A percentile compares a stretch with the other conserved stretches of the same genome.
Conservation (phyloP, 2,329 filamentous ascomycete species). For the Pseudocercospora macadamiae region DNA sequence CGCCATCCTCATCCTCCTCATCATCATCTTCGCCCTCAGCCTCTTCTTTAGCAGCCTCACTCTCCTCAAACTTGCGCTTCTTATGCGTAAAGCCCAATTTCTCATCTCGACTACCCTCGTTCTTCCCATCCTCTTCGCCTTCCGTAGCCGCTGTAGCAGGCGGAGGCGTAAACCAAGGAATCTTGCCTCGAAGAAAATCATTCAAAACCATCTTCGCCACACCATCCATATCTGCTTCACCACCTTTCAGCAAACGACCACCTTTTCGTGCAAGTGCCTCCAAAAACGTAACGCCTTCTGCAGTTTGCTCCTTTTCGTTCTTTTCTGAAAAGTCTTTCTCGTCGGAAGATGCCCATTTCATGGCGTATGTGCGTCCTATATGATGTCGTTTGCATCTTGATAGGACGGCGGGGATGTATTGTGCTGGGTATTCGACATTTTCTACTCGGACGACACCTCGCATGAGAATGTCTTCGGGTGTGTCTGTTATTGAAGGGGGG, state of each 20-base stretch:
- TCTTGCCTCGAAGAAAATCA: conserved; percentile 91
- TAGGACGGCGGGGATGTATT: conserved; percentile 87
- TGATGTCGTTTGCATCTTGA: conserved; percentile 81
- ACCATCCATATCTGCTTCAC: conserved; percentile 92
- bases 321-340: conserved; percentile 28
- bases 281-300: conserved; percentile 77
- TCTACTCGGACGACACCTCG: conserved; percentile 92
- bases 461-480: conserved; percentile 83
- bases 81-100: conserved; percentile 80
- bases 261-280: conserved; percentile 85
- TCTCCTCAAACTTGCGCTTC: conserved; percentile 66
- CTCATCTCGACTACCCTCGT: conserved; percentile 69
- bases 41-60: conserved; percentile 35
- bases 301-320: conserved; percentile 39
- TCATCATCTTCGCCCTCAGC: conserved; percentile 35
- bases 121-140: conserved; percentile 52
- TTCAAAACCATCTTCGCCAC: conserved; percentile 97
- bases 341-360: conserved; percentile 66
- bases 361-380: conserved; percentile 88
- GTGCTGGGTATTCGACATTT: conserved; percentile 93
- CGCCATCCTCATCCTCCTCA: conserved; percentile 29
- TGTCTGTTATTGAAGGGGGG: conserved; percentile 81
- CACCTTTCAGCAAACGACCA: conserved; percentile 82
- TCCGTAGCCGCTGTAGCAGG: conserved; percentile 56
- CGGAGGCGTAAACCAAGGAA: conserved; percentile 92